Base-by-base conservation (phyloP, 352 stramenopile species). In the Globisporangium spiculum region DNA sequence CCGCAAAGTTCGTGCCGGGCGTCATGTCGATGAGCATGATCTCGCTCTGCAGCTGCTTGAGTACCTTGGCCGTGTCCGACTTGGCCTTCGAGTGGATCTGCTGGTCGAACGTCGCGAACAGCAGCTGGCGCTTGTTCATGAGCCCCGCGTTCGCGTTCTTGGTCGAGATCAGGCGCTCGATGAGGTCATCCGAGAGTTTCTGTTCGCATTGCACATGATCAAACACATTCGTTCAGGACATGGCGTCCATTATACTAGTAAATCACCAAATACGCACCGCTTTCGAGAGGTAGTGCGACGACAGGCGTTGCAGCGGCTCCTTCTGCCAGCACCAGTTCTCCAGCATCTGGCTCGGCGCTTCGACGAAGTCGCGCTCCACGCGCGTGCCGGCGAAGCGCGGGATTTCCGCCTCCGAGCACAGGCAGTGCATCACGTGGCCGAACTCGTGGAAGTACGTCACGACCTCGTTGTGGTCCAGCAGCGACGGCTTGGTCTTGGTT, bases 251-350 rank as follows among this genome's bases (percentile, higher is more conserved):
- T 16, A 5, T 14, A 46, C 24, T 8, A 32, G 32, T 18, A 32
- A 63, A 50, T 5, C 58, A 12, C 24, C 46, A 34, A 56, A 18
- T 24, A 36, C 55, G 57, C 59, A 89, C 80, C 74, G 78, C 76
- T 14, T 86, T 83, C 9, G 88, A 94, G 61, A 83, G 48, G 60
- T 95, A 91, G 78, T 97, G 90, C 60, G 90, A 92, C 30, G 89
- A 93, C 24, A 97, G 74, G 67, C 89, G 88, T 66, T 93, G 78
- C 48, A 97, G 68, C 27, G 89, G 81, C 64, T 83, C 79, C 74
- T 93, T 92, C 73, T 96, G 83, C 89, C 91, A 97, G 69, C 80
- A 92, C 90, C 90, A 97, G 76, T 97, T 96, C 69, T 97, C 91
- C 20, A 97, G 82, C 88, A 97, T 96, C 70, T 97, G 91, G 65